Evolutionary conservation across 2,329 filamentous ascomycete genomes (phyloP).

Genomic region (Xylaria sp.): DNA sequence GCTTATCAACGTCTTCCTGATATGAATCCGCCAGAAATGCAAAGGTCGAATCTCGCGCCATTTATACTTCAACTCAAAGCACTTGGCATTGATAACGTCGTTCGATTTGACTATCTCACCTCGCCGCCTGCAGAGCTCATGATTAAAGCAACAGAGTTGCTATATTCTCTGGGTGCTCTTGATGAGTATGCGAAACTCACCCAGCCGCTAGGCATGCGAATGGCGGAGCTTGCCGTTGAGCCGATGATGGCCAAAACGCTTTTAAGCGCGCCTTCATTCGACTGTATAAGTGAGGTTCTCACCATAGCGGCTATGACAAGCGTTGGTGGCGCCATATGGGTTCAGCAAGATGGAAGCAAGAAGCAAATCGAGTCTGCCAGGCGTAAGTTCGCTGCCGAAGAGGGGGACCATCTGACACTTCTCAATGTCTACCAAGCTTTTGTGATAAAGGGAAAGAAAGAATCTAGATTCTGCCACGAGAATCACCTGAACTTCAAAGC

Average conservation of each 20-base stretch:
- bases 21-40: constrained; percentile 85
- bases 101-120: constrained; percentile 87
- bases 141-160: constrained; percentile 82
- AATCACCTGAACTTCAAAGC: constrained; percentile 87
- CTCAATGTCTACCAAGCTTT: constrained; percentile 95
- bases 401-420: constrained; percentile 91
- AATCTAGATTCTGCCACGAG: constrained; percentile 84
- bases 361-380: constrained; percentile 75
- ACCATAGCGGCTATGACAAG: constrained; percentile 95
- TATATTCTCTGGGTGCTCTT: constrained; percentile 84
- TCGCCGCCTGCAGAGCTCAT: constrained; percentile 85
- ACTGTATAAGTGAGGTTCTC: constrained; percentile 83
- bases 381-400: constrained; percentile 85
- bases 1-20: constrained; percentile 70
- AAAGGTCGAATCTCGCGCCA: constrained; percentile 87
- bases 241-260: constrained; percentile 95
- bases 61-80: constrained; percentile 92
- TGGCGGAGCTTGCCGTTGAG: constrained; percentile 92
- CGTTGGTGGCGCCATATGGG: constrained; percentile 81
- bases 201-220: constrained; percentile 81
- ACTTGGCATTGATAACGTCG: constrained; percentile 91
- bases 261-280: constrained; percentile 74
- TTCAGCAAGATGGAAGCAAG: constrained; percentile 78
- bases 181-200: constrained; percentile 92
- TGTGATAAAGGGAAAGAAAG: constrained; percentile 79